Conservation (phyloP, 2,329 filamentous ascomycete species). For the Furcasterigmium sp. region DNA sequence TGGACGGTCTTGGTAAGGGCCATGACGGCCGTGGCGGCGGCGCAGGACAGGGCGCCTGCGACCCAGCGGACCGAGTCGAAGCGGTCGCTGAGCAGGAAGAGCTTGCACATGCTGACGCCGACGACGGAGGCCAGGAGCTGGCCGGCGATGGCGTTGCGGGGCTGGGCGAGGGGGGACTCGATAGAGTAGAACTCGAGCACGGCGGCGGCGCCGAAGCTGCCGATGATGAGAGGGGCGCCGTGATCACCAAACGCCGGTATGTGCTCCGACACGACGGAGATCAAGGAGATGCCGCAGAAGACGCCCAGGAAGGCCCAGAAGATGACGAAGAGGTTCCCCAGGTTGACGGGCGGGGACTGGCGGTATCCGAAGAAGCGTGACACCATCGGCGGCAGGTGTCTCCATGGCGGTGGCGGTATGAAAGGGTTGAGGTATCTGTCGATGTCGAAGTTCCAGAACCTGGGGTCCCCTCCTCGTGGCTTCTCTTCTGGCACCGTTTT, state of each 20-base stretch:
- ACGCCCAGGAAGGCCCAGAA: conserved; percentile 62
- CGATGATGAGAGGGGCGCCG: conserved; percentile 57
- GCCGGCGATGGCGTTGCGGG: conserved; percentile 63
- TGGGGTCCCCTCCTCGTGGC: neutral
- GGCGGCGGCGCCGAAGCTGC: conserved; percentile 68
- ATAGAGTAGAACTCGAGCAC: conserved; percentile 72
- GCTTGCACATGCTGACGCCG: conserved; percentile 58
- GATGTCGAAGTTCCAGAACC: conserved; percentile 60
- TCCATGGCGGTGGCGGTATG: conserved; percentile 61
- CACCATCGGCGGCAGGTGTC: conserved; percentile 57
- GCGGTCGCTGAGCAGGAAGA: conserved; percentile 49
- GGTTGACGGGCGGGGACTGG: conserved; percentile 20
- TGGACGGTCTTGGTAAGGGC: conserved; percentile 66
- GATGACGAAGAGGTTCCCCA: conserved; percentile 55
- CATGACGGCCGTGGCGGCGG: conserved; percentile 59
- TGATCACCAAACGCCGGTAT: conserved; percentile 48
- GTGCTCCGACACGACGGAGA: conserved; percentile 50
- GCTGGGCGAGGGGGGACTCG: conserved; percentile 67
- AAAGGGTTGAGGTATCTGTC: conserved; percentile 70
- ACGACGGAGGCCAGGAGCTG: conserved; percentile 58
- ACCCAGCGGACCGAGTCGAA: conserved; percentile 55
- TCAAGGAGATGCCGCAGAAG: conserved; percentile 54
- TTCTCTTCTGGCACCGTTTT: too few species aligned
- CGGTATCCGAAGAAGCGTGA: conserved; percentile 66
- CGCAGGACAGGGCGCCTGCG: conserved; percentile 61